These are phyloP conservation scores for Xerocomus nothofagi DNA, from an alignment of 1,284 basidiomycete genomes.

Conservation along the genomic window DNA sequence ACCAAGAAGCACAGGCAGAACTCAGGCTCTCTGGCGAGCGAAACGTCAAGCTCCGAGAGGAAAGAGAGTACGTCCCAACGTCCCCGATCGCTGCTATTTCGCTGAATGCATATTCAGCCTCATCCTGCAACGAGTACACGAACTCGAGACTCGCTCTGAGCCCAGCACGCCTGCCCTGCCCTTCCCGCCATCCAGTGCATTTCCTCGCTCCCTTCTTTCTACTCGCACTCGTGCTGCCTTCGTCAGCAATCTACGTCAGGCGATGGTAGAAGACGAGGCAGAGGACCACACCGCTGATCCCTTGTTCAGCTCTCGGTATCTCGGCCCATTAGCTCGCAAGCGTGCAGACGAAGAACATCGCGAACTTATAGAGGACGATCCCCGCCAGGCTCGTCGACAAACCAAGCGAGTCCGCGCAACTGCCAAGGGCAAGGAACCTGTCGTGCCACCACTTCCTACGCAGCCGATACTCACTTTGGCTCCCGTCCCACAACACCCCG, in stretches of 20 bases:
- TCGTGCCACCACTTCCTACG: constrained; percentile 16
- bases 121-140: constrained; percentile 57
- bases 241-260: constrained; percentile 46
- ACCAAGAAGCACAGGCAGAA: constrained; percentile 54
- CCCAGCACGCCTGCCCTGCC: constrained; percentile 19
- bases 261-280: constrained; percentile 46
- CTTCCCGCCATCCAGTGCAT: constrained; percentile 41
- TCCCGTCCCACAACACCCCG: constrained; percentile 22
- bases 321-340: constrained; percentile 46
- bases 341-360: constrained; percentile 44
- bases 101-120: constrained; percentile 37
- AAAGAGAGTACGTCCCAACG: constrained; percentile 51
- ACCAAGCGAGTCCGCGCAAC: constrained; percentile 30
- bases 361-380: constrained; percentile 41
- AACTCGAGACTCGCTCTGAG: constrained; percentile 47
- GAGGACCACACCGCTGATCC: constrained; percentile 50
- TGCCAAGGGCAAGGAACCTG: constrained; percentile 42
- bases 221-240: constrained; percentile 39
- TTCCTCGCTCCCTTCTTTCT: constrained; percentile 47
- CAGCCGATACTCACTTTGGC: constrained; percentile 28
- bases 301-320: constrained; percentile 45
- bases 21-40: constrained; percentile 56
- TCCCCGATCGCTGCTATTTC: constrained; percentile 6
- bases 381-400: constrained; percentile 38
- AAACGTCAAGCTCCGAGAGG: constrained; percentile 56